phyloP scores from a whole-genome alignment of 352 stramenopile genomes.

The Labyrinthula sp. region DNA sequence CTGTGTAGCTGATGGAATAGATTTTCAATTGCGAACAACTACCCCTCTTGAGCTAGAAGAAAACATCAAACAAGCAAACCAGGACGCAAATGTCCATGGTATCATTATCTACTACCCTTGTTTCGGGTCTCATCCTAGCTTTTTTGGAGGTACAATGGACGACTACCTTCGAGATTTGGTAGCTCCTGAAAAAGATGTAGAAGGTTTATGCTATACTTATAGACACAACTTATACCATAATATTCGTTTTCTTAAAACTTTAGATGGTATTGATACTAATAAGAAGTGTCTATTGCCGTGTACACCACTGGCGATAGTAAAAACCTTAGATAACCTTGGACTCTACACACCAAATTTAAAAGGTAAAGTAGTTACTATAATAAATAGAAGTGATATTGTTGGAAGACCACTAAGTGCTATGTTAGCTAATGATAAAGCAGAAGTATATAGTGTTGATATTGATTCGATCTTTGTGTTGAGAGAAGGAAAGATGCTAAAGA shows the following conservation, averaged over 20 bases:
- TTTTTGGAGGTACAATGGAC: slow-evolving; percentile 83
- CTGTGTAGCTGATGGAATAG: slow-evolving; percentile 75
- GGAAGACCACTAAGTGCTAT: slow-evolving; percentile 75
- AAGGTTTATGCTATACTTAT: slow-evolving; percentile 84
- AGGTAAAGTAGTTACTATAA: slow-evolving; percentile 69
- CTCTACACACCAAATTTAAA: slow-evolving; percentile 49
- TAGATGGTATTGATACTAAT: slow-evolving; percentile 32
- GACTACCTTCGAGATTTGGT: slow-evolving; percentile 87
- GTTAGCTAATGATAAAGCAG: slow-evolving; percentile 75
- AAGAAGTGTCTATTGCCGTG: slow-evolving; percentile 88
- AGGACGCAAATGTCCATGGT: slow-evolving; percentile 69
- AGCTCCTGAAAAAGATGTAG: slow-evolving; percentile 84
- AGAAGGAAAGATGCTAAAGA: slow-evolving; percentile 56
- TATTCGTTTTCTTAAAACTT: slow-evolving; percentile 72
- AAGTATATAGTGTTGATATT: slow-evolving; percentile 81
- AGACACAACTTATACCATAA: slow-evolving; percentile 87
- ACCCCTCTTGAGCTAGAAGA: slow-evolving; percentile 72
- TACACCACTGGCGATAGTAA: slow-evolving; percentile 78
- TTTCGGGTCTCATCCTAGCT: slow-evolving; percentile 81
- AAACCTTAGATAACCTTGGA: slow-evolving; percentile 69
- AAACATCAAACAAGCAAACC: slow-evolving; percentile 73
- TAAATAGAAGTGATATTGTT: slow-evolving; percentile 90
- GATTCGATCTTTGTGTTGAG: slow-evolving; percentile 80
- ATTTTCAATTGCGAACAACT: slow-evolving; percentile 77
- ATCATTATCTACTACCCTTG: slow-evolving; percentile 97